A percentile compares a stretch with the other conserved stretches of the same genome.
Evolutionary conservation across 2,329 filamentous ascomycete species (phyloP).

Genomic region (Alternaria atra): DNA sequence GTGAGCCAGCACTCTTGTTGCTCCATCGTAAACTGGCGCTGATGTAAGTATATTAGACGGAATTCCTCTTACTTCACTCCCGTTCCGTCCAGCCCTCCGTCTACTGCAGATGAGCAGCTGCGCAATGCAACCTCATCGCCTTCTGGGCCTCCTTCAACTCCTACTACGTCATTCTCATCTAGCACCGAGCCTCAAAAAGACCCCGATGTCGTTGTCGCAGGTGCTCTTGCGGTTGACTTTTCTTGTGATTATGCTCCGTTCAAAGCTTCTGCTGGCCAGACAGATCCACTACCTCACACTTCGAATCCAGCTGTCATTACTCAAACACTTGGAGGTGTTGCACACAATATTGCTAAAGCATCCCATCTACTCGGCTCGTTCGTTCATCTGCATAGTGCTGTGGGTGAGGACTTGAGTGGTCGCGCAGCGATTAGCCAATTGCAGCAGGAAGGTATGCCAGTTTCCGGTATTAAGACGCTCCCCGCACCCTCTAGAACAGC

Average conservation of each 20-base stretch:
- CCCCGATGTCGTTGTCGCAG: conserved; percentile 80
- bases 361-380: conserved; percentile 73
- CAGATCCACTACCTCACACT: conserved; percentile 69
- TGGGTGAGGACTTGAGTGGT: conserved; percentile 83
- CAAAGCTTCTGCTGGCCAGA: conserved; percentile 48
- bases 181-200: conserved; percentile 6
- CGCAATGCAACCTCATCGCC: conserved; percentile 27
- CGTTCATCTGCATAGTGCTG: conserved; percentile 79
- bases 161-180: conserved; percentile 12
- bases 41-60: conserved; percentile 52
- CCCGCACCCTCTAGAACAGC: conserved; percentile 71
- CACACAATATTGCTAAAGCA: conserved; percentile 88
- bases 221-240: conserved; percentile 88
- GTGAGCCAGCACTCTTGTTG: conserved; percentile 49
- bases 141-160: conserved; percentile 18
- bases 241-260: conserved; percentile 78
- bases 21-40: conserved; percentile 42
- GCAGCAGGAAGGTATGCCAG: conserved; percentile 69
- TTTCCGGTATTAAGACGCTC: conserved; percentile 64
- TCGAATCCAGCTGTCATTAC: conserved; percentile 85
- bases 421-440: conserved; percentile 75
- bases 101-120: conserved; percentile 20
- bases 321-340: conserved; percentile 89
- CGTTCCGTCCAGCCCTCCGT: conserved; percentile 24
- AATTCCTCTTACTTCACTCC: conserved; percentile 34